Conservation (phyloP, 768 basidiomycete genomes). For the Pleurotus pulmonarius region DNA sequence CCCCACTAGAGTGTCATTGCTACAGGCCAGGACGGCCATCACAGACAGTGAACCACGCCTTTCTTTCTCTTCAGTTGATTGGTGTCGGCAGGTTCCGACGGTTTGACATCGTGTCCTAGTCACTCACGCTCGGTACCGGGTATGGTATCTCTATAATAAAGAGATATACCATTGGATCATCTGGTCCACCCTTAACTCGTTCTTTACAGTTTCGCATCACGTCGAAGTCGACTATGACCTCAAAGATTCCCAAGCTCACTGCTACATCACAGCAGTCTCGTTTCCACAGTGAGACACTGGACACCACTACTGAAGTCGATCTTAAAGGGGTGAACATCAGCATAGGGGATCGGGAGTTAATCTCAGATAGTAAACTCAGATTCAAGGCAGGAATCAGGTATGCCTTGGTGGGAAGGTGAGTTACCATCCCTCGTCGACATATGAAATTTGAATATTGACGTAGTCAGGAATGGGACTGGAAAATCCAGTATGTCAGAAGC, state of each 20-base stretch:
- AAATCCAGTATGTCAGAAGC: conserved; percentile 7
- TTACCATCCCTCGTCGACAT: background rate
- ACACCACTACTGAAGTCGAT: conserved; percentile 31
- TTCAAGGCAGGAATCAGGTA: conserved; percentile 36
- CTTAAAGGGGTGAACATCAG: conserved; percentile 38
- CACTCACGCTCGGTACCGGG: no score
- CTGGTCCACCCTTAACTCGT: no score
- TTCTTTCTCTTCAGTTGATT: no score
- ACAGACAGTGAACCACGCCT: no score
- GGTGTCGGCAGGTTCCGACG: no score
- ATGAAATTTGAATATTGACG: no score
- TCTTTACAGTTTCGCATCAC: no score
- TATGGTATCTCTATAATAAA: no score
- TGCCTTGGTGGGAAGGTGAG: conserved; percentile 31
- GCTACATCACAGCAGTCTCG: conserved; percentile 32
- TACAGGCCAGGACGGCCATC: no score
- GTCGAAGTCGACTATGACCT: background rate
- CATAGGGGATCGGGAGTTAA: conserved; percentile 37
- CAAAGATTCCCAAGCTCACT: conserved; percentile 11
- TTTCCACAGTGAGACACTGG: conserved; percentile 30
- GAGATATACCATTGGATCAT: no score
- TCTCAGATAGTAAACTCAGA: conserved; percentile 33
- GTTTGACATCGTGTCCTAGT: no score
- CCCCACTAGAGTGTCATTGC: no score
- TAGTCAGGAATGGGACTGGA: conserved; percentile 10